These are phyloP conservation scores for Paramecium sexaurelia DNA, from an alignment of 73 alveolate genomes.

Conservation along the genomic window DNA sequence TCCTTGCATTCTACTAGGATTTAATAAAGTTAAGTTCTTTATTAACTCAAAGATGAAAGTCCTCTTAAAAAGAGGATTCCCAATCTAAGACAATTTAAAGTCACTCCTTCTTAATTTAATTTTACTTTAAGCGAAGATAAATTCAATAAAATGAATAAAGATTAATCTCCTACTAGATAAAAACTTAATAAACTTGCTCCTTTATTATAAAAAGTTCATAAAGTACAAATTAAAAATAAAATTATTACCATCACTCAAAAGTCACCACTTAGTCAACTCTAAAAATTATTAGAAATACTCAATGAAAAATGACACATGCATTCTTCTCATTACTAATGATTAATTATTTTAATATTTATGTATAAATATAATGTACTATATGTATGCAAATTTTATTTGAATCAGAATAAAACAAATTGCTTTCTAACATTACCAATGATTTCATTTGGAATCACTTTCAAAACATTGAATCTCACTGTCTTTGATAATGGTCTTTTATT, in stretches of 20 bases:
- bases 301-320: background rate
- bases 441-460: slow-evolving; percentile 93
- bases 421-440: slow-evolving; percentile 95
- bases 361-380: slow-evolving; percentile 5
- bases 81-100: background rate
- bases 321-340: background rate
- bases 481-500: slow-evolving; percentile 92
- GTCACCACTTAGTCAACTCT: background rate
- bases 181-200: background rate
- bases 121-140: background rate
- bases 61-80: background rate
- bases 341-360: too few relatives aligned
- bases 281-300: background rate
- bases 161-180: background rate
- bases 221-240: background rate
- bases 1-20: background rate
- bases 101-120: background rate
- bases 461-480: slow-evolving; percentile 99
- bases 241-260: background rate
- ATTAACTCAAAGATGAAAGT: background rate
- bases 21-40: background rate
- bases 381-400: background rate
- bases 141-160: background rate
- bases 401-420: slow-evolving; percentile 88
- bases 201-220: background rate